Evolutionary conservation across 1,284 basidiomycete genomes (phyloP).

Genomic region (Ceratobasidium sp.): DNA sequence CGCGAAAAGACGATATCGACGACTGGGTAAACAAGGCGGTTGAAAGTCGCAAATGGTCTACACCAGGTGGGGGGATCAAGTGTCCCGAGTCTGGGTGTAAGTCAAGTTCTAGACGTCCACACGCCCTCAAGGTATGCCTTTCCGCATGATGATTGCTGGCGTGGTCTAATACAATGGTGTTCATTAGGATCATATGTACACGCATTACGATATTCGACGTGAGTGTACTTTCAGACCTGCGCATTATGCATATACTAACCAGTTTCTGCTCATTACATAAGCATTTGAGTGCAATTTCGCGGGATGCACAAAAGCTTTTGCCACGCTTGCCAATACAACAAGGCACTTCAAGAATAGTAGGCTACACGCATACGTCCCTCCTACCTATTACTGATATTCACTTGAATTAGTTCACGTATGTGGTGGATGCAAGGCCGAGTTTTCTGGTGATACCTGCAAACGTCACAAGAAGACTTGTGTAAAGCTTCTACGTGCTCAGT

Average conservation of each 20-base stretch:
- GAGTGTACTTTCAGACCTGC: background rate
- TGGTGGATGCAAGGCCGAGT: background rate
- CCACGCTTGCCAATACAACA: background rate
- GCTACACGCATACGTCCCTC: background rate
- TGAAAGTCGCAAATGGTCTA: background rate
- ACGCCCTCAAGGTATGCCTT: conserved; percentile 20
- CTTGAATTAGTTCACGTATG: conserved; percentile 15
- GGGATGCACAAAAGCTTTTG: background rate
- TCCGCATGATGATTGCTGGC: background rate
- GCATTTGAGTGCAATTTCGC: background rate
- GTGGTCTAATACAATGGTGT: background rate
- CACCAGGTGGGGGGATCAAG: conserved; percentile 8
- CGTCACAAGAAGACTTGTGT: conserved; percentile 18
- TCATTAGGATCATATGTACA: conserved; percentile 8
- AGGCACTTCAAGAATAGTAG: conserved; percentile 12
- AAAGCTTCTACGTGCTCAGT: background rate
- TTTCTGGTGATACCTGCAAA: background rate
- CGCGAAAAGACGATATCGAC: conserved; percentile 7
- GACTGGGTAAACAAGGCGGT: conserved; percentile 13
- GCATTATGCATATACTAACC: background rate
- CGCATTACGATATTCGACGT: conserved; percentile 28
- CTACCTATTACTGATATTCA: background rate
- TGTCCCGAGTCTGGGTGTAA: conserved; percentile 21
- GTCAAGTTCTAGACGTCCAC: background rate
- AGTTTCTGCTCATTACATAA: background rate